Base-by-base conservation (phyloP, 2,329 filamentous ascomycete species). In the Aschersonia sp. region DNA sequence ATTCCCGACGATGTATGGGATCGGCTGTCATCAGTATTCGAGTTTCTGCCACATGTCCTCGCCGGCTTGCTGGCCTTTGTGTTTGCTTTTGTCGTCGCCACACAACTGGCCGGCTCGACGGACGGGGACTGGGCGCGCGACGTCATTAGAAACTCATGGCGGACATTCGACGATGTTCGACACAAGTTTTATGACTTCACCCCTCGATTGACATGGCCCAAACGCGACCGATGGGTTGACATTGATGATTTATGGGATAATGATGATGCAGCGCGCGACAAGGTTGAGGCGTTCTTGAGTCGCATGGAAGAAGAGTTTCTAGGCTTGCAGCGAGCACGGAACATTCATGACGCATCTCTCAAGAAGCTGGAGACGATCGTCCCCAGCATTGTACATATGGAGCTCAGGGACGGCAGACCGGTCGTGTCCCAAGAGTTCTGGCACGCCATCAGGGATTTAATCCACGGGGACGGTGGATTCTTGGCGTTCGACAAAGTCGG, bases 381-480 rank as follows among this genome's bases (percentile, higher is more conserved):
- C 4, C 82, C 83, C 0, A 67, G 72, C 10, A 54, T 73, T 8
- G 65, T 86, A 5, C 72, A 75, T 50, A 71, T 83, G 52, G 67
- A 72, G 11, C 67, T 70, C 6, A 60, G 65, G 35, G 60, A 74
- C 32, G 81, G 79, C 11, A 68, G 72, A 8, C 61, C 67, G 0
- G 62, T 73, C 29, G 73, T 86, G 12, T 65, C 74, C 0, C 68
- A 76, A 30, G 71, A 78, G 3, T 84, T 87, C 50, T 87, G 78
- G 87, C 68, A 76, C 48, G 82, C 81, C 0, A 59, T 87, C 7
- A 67, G 70, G 30, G 71, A 74, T 47, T 68, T 73, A 48, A 72
- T 84, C 44, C 64, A 64, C 22, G 59, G 65, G 1, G 74, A 76
- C 42, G 64, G 64, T 2, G 62, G 64, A 32, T 66, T 78, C 40